Conservation (phyloP, 2,329 filamentous ascomycete species). For the Trichoderma sp. region DNA sequence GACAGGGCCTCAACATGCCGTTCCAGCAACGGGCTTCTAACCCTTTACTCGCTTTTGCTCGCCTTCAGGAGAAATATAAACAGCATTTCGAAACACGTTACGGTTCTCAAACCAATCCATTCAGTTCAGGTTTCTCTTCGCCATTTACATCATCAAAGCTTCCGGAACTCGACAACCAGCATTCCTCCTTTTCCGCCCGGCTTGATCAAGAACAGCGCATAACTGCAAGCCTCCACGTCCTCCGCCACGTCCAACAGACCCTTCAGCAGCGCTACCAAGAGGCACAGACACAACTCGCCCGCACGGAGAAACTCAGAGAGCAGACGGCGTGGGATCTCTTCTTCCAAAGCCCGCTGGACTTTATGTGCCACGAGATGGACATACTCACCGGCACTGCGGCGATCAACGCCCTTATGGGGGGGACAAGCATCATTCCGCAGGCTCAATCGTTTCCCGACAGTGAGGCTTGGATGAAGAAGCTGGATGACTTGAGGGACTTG, state of each 20-base stretch:
- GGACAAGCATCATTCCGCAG: not conserved
- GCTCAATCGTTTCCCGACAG: not conserved
- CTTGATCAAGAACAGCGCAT: constrained; percentile 4
- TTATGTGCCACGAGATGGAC: constrained; percentile 7
- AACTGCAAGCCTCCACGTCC: constrained; percentile 12
- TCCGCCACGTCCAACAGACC: not conserved
- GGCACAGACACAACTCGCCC: not conserved
- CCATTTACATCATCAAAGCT: not conserved
- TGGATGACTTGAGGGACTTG: not conserved
- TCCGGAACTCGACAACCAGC: not conserved
- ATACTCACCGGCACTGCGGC: not conserved
- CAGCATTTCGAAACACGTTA: not conserved
- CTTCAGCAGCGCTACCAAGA: constrained; percentile 5
- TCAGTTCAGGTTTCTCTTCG: not conserved
- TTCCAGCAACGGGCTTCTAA: not conserved
- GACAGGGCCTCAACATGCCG: not conserved
- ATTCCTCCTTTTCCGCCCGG: not conserved
- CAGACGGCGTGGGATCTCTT: constrained; percentile 15
- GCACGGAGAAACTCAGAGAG: not conserved
- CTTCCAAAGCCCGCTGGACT: constrained; percentile 11
- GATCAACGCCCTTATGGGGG: not conserved
- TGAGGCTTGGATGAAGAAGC: constrained; percentile 1
- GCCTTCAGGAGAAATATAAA: not conserved
- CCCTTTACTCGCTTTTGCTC: not conserved
- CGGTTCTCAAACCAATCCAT: not conserved